Base-by-base conservation (phyloP, 805 yeast species). In the Spathaspora sp. region DNA sequence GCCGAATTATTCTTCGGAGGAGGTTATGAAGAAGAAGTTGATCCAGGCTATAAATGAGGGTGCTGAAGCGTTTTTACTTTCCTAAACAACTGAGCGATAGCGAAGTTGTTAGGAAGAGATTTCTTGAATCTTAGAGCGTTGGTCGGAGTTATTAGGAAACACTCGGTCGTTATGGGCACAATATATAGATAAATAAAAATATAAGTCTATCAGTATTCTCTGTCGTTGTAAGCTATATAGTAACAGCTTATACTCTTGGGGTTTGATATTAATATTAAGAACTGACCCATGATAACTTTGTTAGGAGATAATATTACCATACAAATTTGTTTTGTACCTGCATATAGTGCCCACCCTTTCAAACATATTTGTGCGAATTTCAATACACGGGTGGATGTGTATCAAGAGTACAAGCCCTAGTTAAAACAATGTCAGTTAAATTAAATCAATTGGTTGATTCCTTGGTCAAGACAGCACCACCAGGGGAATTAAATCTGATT, bases 11-110 rank as follows among this genome's bases (percentile, higher is more conserved):
- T 78, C 89, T 2, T 71, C 79, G 35, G 78, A 76, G 52, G 83
- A 76, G 16, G 67, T 88, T 1, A 77, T 94, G 85, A 72, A 66
- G 47, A 63, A 73, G 31, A 74, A 87, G 49, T 68, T 94, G 7
- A 48, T 68, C 11, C 86, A 81, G 53, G 97, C 98, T 0, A 81
- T 91, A 61, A 75, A 74, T 5, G 97, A 93, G 59, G 99, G 99
- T 23, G 86, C 92, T 1, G 93, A 89, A 31, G 88, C 96, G 1
- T 92, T 92, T 66, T 76, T 89, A 42, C 74, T 92, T 19, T 90
- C 97, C 1, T 89, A 65, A 48, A n/a, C 2, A 14, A 9, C 10
- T 16, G 49, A 47, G 35, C 32, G 32, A 10, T 9, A 12, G 32
- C 32, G 32, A 10, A 29, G 32, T 29, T 29, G 14, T 10, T 29